Evolutionary conservation across 1,284 basidiomycete genomes (phyloP).

Genomic region (Macrocystidia cucumis): DNA sequence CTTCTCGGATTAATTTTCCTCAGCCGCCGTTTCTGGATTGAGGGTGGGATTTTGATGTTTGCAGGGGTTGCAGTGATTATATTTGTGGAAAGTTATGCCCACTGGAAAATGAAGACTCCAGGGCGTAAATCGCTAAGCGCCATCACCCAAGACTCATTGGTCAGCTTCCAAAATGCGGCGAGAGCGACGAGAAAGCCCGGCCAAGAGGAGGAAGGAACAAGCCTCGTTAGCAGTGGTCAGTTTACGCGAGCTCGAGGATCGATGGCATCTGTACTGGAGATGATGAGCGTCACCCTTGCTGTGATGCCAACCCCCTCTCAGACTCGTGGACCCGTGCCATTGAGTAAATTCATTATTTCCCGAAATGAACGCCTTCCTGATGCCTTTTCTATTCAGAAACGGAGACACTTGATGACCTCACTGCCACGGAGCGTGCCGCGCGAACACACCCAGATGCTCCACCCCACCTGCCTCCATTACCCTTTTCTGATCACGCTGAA

Average conservation of each 20-base stretch:
- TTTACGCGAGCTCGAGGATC: constrained; percentile 47
- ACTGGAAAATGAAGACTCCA: constrained; percentile 39
- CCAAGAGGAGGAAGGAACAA: constrained; percentile 42
- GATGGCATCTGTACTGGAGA: constrained; percentile 69
- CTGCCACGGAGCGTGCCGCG: constrained; percentile 68
- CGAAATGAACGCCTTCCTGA: constrained; percentile 6
- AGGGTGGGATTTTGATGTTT: constrained; percentile 57
- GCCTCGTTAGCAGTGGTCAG: constrained; percentile 42
- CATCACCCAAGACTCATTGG: constrained; percentile 51
- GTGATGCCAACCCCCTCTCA: constrained; percentile 57
- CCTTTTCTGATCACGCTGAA: constrained; percentile 66
- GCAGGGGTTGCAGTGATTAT: constrained; percentile 44
- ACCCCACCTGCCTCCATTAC: constrained; percentile 59
- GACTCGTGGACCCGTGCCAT: constrained; percentile 51
- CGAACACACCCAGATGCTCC: constrained; percentile 73
- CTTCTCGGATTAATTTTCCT: constrained; percentile 68
- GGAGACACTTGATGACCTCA: constrained; percentile 71
- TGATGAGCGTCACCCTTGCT: constrained; percentile 72
- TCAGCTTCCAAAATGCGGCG: constrained; percentile 41
- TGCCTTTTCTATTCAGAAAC: constrained; percentile 38
- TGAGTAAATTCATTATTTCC: constrained; percentile 40
- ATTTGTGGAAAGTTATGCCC: constrained; percentile 51
- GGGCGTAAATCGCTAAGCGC: constrained; percentile 40
- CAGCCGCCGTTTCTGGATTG: constrained; percentile 57
- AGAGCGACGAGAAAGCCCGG: constrained; percentile 23